phyloP scores from a whole-genome alignment of 2,329 filamentous ascomycete genomes.

The Elsinoe ampelina region DNA sequence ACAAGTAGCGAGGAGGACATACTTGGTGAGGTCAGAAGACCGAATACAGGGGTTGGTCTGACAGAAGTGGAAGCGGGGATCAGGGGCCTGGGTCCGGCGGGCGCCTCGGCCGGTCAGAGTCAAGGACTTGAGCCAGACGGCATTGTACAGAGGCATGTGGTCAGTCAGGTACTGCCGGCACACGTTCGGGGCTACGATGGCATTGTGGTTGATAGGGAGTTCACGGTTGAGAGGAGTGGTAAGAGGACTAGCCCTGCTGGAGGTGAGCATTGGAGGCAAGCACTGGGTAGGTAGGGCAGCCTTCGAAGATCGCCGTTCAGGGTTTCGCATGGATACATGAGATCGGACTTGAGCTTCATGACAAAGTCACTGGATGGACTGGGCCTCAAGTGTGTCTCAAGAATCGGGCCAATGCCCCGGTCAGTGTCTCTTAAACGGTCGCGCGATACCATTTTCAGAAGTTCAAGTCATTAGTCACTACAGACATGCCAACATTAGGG shows the following conservation, averaged over 20 bases:
- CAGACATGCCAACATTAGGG: no score
- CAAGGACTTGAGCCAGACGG: no score
- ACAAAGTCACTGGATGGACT: no score
- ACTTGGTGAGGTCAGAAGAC: background rate
- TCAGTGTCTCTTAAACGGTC: background rate
- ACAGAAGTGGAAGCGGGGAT: background rate
- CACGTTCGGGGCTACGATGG: background rate
- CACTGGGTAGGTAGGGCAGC: background rate
- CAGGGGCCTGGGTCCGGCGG: background rate
- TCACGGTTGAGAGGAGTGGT: background rate
- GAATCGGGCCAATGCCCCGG: no score
- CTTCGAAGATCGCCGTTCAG: no score
- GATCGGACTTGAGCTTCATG: no score
- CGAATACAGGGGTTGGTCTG: background rate
- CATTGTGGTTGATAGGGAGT: background rate
- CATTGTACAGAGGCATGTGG: background rate
- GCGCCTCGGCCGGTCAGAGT: background rate
- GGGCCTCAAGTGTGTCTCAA: no score
- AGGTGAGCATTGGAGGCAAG: background rate
- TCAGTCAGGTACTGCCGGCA: background rate
- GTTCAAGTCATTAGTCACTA: background rate
- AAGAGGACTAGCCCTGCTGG: background rate
- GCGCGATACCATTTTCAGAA: background rate
- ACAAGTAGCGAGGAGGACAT: constrained; percentile 8
- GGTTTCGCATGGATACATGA: no score